phyloP scores from a whole-genome alignment of 75 land plant species.

The Pinus tabuliformis region DNA sequence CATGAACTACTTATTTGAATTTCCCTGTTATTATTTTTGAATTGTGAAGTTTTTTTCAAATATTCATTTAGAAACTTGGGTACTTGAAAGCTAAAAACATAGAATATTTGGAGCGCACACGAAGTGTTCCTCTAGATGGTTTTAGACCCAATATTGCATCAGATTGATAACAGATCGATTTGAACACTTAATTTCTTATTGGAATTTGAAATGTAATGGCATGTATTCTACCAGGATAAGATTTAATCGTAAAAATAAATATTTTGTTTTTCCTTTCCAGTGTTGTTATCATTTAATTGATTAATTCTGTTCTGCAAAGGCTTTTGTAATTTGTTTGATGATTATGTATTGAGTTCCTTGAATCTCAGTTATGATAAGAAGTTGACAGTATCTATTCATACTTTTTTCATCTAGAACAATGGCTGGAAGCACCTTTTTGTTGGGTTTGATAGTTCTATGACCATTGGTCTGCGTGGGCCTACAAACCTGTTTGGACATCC shows the following conservation, averaged over 20 bases:
- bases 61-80: background rate
- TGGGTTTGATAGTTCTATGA: conserved; percentile 77
- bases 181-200: background rate
- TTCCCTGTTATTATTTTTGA: background rate
- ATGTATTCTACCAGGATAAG: background rate
- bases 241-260: background rate
- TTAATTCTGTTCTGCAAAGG: background rate
- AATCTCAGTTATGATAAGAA: too few relatives aligned
- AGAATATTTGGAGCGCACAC: background rate
- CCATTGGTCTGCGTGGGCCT: conserved; percentile 86
- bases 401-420: conserved; percentile 30
- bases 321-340: background rate
- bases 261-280: background rate
- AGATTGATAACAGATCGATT: background rate
- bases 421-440: conserved; percentile 83
- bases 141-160: background rate
- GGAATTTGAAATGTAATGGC: background rate
- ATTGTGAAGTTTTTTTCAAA: conserved; percentile 3
- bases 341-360: background rate
- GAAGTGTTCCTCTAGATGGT: background rate
- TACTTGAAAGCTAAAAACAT: background rate
- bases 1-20: background rate
- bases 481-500: conserved; percentile 98
- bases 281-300: too few relatives aligned
- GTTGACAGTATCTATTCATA: background rate